A percentile compares a stretch with the other conserved stretches of the same genome.
phyloP scores from a whole-genome alignment of 306 rosid species.

The Rosa rugosa region DNA sequence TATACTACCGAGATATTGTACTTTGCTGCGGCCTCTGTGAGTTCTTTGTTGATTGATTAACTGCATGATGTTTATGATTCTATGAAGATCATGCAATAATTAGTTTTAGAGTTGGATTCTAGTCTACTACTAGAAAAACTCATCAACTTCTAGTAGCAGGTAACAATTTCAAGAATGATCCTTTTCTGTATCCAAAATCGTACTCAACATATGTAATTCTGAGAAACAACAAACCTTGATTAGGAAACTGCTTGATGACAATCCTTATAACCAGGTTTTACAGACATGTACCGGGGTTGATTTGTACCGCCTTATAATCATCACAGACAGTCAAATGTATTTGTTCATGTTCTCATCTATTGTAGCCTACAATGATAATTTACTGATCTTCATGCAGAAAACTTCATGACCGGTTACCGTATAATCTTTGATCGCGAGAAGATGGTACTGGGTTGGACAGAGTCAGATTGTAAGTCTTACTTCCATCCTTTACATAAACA shows the following conservation, averaged over 20 bases:
- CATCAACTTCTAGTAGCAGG: background rate
- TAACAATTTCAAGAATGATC: background rate
- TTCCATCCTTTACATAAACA: slow-evolving; percentile 9
- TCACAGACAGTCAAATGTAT: background rate
- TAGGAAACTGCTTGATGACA: background rate
- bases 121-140: background rate
- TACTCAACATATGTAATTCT: too few relatives aligned
- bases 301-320: background rate
- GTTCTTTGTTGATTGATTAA: background rate
- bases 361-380: slow-evolving; percentile 4
- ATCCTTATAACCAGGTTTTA: background rate
- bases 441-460: slow-evolving; percentile 71
- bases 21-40: background rate
- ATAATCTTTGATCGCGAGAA: slow-evolving; percentile 74
- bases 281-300: background rate
- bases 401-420: slow-evolving; percentile 92
- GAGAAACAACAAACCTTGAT: background rate
- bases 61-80: background rate
- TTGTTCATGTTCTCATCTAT: background rate
- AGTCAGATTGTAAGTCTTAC: slow-evolving; percentile 62
- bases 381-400: slow-evolving; percentile 55
- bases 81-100: background rate
- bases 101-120: background rate
- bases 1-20: background rate
- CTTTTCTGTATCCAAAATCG: background rate